Percentiles rank a stretch among this genome's conserved stretches.
phyloP scores from a whole-genome alignment of 31 red algal genomes.

The Odonthalia washingtoniensis region DNA sequence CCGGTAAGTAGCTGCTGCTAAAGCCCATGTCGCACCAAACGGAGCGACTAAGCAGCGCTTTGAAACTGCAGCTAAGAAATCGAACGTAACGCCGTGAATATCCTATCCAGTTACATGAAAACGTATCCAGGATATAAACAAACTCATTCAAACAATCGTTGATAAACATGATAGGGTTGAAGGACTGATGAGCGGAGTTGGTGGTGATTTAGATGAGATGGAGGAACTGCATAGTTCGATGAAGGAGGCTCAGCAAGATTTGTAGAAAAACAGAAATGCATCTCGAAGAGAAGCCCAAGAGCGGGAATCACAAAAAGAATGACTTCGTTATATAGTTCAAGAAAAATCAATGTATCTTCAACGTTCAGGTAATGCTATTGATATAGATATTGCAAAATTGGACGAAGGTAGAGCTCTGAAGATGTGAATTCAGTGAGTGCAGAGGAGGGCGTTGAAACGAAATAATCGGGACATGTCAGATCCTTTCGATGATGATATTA shows the following conservation, averaged over 20 bases:
- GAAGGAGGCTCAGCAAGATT: background rate
- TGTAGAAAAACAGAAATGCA: background rate
- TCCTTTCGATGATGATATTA: background rate
- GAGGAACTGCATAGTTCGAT: slow-evolving; percentile 37
- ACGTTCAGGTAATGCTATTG: background rate
- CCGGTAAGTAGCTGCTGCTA: slow-evolving; percentile 32
- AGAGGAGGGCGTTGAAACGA: background rate
- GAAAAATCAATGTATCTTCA: background rate
- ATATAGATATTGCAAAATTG: background rate
- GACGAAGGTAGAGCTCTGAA: background rate
- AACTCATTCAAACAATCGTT: background rate
- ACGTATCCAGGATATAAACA: slow-evolving; percentile 38
- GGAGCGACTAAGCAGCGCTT: slow-evolving; percentile 18
- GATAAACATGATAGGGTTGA: slow-evolving; percentile 1
- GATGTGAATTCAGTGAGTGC: background rate
- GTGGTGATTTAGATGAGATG: slow-evolving; percentile 8
- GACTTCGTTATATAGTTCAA: background rate
- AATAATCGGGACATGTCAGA: background rate
- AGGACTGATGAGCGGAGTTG: slow-evolving; percentile 14
- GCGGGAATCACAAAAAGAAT: slow-evolving; percentile 10
- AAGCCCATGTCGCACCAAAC: slow-evolving; percentile 45
- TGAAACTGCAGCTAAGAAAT: slow-evolving; percentile 26
- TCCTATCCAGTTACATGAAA: slow-evolving; percentile 33
- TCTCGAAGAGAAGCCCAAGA: background rate
- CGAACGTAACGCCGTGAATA: background rate